Percentiles rank a stretch among this genome's conserved stretches.
phyloP scores from a whole-genome alignment of 2,329 filamentous ascomycete genomes.

The Lecanosticta acicola region DNA sequence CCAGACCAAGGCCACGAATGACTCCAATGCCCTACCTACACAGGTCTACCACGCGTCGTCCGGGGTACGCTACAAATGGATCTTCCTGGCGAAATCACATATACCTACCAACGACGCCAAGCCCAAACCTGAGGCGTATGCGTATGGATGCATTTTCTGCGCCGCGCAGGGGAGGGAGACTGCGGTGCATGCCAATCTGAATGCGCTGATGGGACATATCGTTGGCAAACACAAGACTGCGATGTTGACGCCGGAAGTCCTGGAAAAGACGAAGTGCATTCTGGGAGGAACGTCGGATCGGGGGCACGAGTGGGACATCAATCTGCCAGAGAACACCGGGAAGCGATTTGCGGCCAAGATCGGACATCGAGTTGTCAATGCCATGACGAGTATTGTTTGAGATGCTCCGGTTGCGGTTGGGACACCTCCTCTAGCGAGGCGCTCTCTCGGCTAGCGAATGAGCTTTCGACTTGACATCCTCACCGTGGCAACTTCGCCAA shows the following conservation, averaged over 20 bases:
- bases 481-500: too few relatives aligned
- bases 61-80: constrained; percentile 16
- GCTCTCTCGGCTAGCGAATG: too few relatives aligned
- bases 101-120: background rate
- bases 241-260: constrained; percentile 26
- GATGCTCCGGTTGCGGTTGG: too few relatives aligned
- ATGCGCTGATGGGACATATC: constrained; percentile 35
- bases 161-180: constrained; percentile 12
- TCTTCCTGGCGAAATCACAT: constrained; percentile 18
- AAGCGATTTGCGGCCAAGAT: too few relatives aligned
- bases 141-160: constrained; percentile 18
- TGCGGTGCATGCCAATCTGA: background rate
- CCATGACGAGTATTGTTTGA: too few relatives aligned
- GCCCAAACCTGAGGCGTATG: constrained; percentile 6
- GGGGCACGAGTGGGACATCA: constrained; percentile 4
- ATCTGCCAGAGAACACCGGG: background rate
- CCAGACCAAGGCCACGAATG: constrained; percentile 4
- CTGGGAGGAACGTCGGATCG: constrained; percentile 34
- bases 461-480: too few relatives aligned
- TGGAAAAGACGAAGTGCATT: constrained; percentile 32
- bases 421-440: too few relatives aligned
- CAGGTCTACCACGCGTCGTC: constrained; percentile 7
- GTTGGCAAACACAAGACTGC: constrained; percentile 31
- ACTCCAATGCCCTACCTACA: constrained; percentile 2
- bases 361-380: too few relatives aligned